These are phyloP conservation scores for Colletotrichum sp. DNA, from an alignment of 2,329 filamentous ascomycete genomes.

Conservation along the genomic window DNA sequence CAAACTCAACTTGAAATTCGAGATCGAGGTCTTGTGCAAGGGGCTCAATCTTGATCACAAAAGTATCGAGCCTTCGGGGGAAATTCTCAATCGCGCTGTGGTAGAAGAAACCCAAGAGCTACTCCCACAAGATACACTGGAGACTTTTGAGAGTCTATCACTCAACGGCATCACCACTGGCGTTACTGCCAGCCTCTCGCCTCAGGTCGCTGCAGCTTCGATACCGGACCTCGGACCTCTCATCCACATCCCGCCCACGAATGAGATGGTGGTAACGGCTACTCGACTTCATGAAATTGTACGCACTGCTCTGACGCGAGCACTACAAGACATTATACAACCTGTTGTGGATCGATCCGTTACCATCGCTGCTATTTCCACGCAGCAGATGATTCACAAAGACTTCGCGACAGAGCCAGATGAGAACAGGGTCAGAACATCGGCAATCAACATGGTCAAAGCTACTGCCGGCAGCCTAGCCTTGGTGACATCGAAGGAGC, in stretches of 20 bases:
- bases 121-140: conserved; percentile 70
- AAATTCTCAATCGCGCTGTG: conserved; percentile 78
- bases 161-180: conserved; percentile 75
- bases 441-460: conserved; percentile 93
- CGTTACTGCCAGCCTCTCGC: conserved; percentile 76
- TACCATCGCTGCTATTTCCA: conserved; percentile 96
- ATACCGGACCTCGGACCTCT: conserved; percentile 84
- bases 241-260: conserved; percentile 81
- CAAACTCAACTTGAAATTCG: conserved; percentile 97
- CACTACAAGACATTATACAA: conserved; percentile 94
- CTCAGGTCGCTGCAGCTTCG: conserved; percentile 77
- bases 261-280: conserved; percentile 78
- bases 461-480: conserved; percentile 92
- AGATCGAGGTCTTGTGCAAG: conserved; percentile 97
- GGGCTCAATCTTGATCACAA: conserved; percentile 92
- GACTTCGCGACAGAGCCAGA: conserved; percentile 95
- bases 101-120: conserved; percentile 68
- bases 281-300: conserved; percentile 78
- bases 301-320: conserved; percentile 82
- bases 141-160: conserved; percentile 83
- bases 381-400: conserved; percentile 92
- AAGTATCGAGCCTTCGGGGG: conserved; percentile 83
- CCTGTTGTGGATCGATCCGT: conserved; percentile 97
- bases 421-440: conserved; percentile 82
- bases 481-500: conserved; percentile 97